phyloP scores from a whole-genome alignment of 2,329 filamentous ascomycete genomes.

The Clarireedia sp. region DNA sequence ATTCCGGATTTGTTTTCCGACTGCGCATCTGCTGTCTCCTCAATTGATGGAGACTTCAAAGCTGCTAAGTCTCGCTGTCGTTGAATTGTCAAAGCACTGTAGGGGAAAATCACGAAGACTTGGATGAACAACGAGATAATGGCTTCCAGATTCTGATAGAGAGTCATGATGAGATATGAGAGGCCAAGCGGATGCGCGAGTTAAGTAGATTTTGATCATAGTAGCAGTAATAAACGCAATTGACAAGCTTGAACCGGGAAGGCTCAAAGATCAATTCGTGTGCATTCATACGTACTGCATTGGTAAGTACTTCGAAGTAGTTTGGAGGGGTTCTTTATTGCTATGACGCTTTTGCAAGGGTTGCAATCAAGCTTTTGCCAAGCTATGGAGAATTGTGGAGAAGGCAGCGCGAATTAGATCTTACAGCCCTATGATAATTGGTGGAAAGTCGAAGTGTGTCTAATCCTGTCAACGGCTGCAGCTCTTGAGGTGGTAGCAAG shows the following conservation, averaged over 20 bases:
- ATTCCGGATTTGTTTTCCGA: not conserved
- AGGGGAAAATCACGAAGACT: slow-evolving; percentile 27
- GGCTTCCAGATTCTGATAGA: slow-evolving; percentile 12
- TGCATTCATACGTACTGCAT: too few species aligned
- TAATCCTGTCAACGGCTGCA: too few species aligned
- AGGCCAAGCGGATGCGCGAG: not conserved
- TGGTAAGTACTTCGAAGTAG: not conserved
- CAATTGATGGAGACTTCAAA: not conserved
- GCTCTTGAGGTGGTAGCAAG: too few species aligned
- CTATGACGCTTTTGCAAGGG: slow-evolving; percentile 12
- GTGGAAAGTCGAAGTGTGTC: too few species aligned
- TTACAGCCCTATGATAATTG: not conserved
- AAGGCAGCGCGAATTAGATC: not conserved
- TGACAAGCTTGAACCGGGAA: not conserved
- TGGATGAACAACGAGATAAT: slow-evolving; percentile 24
- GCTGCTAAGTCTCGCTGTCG: slow-evolving; percentile 17
- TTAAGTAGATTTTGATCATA: not conserved
- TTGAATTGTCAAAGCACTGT: slow-evolving; percentile 25
- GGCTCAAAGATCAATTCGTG: too few species aligned
- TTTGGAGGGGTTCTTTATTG: not conserved
- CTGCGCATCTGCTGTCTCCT: not conserved
- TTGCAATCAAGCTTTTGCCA: slow-evolving; percentile 21
- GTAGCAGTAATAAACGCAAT: not conserved
- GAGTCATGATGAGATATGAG: slow-evolving; percentile 10
- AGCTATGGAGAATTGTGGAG: slow-evolving; percentile 2